These are phyloP conservation scores for Fusarium camptoceras DNA, from an alignment of 2,329 filamentous ascomycete species.

Conservation along the genomic window DNA sequence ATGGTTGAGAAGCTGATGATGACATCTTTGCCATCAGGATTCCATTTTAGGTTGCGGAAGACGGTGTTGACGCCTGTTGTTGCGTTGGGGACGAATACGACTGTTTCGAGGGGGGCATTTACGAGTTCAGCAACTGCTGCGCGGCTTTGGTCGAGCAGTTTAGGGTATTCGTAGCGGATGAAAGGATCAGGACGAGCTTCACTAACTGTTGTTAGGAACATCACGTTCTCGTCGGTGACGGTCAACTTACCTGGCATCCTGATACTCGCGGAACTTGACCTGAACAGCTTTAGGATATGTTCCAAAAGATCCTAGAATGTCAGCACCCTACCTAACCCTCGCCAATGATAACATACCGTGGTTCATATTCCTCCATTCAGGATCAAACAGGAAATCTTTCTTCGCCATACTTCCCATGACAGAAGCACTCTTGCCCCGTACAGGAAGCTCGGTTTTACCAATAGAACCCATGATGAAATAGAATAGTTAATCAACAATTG, in stretches of 20 bases:
- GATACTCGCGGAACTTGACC: slow-evolving; percentile 70
- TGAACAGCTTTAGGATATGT: slow-evolving; percentile 75
- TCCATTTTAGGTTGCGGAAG: slow-evolving; percentile 78
- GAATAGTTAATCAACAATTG: not conserved
- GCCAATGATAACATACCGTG: slow-evolving; percentile 67
- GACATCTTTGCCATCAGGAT: slow-evolving; percentile 77
- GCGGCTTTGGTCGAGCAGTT: slow-evolving; percentile 74
- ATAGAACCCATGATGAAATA: slow-evolving; percentile 40
- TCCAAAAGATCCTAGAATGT: slow-evolving; percentile 77
- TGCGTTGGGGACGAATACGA: slow-evolving; percentile 85
- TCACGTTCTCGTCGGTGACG: no score
- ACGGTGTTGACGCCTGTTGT: slow-evolving; percentile 83
- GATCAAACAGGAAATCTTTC: slow-evolving; percentile 76
- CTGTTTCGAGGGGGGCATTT: slow-evolving; percentile 71
- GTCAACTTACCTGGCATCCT: slow-evolving; percentile 61
- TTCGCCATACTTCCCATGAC: slow-evolving; percentile 58
- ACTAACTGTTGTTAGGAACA: slow-evolving; percentile 4
- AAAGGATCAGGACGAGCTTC: slow-evolving; percentile 81
- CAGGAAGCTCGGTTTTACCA: slow-evolving; percentile 37
- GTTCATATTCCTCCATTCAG: slow-evolving; percentile 79
- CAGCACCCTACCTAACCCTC: not conserved
- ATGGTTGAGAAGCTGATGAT: slow-evolving; percentile 83
- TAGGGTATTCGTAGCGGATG: slow-evolving; percentile 75
- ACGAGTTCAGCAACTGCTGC: slow-evolving; percentile 74
- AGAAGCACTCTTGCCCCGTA: slow-evolving; percentile 38